These are phyloP conservation scores for Cordyceps pruinosa DNA, from an alignment of 2,329 filamentous ascomycete species.

Conservation along the genomic window DNA sequence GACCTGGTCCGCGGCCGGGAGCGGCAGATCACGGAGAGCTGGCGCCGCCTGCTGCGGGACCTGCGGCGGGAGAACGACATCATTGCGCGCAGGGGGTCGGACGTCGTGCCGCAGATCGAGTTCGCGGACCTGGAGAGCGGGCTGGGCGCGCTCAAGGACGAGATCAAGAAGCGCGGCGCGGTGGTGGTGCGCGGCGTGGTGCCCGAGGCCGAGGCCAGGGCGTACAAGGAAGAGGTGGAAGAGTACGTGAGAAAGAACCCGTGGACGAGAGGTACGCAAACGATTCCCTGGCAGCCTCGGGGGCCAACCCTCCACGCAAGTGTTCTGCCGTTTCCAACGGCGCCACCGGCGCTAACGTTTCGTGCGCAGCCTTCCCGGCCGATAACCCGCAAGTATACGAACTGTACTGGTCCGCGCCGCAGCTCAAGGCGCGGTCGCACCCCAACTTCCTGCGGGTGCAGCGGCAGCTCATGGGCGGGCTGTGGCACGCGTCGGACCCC, in stretches of 20 bases:
- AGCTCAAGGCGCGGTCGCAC: conserved; percentile 61
- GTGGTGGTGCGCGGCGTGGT: conserved; percentile 61
- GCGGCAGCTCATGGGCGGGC: conserved; percentile 48
- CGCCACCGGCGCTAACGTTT: no score
- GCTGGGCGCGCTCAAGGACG: conserved; percentile 30
- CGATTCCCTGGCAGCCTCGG: not conserved
- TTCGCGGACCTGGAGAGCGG: conserved; percentile 38
- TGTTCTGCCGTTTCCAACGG: no score
- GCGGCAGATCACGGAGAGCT: conserved; percentile 38
- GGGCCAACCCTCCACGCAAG: not conserved
- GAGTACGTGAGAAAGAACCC: conserved; percentile 61
- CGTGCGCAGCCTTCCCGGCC: conserved; percentile 52
- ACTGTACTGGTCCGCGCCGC: conserved; percentile 66
- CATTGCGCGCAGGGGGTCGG: conserved; percentile 38
- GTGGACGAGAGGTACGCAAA: conserved; percentile 41
- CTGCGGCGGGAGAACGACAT: conserved; percentile 41
- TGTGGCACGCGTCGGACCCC: conserved; percentile 53
- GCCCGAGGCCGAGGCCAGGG: conserved; percentile 53
- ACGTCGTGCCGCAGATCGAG: conserved; percentile 46
- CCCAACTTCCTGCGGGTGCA: conserved; percentile 57
- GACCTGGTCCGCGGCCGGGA: conserved; percentile 44
- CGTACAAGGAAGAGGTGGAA: conserved; percentile 57
- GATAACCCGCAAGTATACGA: conserved; percentile 66
- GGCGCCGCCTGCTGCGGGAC: conserved; percentile 39
- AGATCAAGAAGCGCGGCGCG: conserved; percentile 54